Percentiles rank a stretch among this genome's conserved stretches.
Conservation (phyloP, 345 rosid genomes). For the Syzygium grande region DNA sequence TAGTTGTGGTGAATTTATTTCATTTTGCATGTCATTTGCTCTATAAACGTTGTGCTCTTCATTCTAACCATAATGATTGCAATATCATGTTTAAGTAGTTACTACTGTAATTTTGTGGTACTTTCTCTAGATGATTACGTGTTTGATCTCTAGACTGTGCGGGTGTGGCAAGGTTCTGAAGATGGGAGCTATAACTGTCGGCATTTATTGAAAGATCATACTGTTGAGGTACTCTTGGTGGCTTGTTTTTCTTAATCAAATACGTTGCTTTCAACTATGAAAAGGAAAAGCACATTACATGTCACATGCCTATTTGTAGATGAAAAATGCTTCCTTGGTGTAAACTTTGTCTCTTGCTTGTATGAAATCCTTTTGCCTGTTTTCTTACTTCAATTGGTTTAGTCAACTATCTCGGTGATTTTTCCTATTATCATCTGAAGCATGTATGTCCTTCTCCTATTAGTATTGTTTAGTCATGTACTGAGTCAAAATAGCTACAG, state of each 20-base stretch:
- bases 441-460: too few species aligned
- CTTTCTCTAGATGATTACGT: neutral
- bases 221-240: constrained; percentile 54
- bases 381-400: too few species aligned
- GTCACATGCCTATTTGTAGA: too few species aligned
- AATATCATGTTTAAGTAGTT: neutral
- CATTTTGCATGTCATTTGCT: neutral
- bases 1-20: neutral
- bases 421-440: too few species aligned
- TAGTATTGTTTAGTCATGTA: neutral
- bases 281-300: too few species aligned
- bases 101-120: neutral
- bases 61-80: neutral
- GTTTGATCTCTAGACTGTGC: constrained; percentile 61
- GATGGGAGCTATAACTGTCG: constrained; percentile 72
- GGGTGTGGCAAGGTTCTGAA: constrained; percentile 79
- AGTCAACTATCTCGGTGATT: too few species aligned
- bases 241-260: too few species aligned
- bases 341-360: too few species aligned
- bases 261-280: too few species aligned
- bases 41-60: neutral
- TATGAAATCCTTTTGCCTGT: too few species aligned
- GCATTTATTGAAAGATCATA: constrained; percentile 75
- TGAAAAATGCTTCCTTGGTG: too few species aligned
- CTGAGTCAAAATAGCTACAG: neutral